A percentile compares a stretch with the other conserved stretches of the same genome.
Evolutionary conservation across 2,329 filamentous ascomycete genomes (phyloP).

Genomic region (Ophiostoma novo-ulmi): DNA sequence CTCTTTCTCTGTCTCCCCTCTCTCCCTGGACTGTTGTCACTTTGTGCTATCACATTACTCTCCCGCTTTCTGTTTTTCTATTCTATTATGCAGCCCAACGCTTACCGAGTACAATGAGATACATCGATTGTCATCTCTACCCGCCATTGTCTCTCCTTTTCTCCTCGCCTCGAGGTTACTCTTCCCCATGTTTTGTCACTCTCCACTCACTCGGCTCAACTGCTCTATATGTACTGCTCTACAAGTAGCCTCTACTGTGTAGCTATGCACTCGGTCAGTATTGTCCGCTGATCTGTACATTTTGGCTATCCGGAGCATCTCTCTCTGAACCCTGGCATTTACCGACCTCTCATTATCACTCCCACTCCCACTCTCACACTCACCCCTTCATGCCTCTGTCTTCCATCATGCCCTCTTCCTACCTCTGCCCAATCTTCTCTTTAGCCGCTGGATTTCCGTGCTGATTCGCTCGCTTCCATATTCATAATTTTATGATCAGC

Average conservation of each 20-base stretch:
- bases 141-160: neutral
- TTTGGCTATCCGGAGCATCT: neutral
- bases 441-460: neutral
- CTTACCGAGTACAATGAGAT: neutral
- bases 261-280: neutral
- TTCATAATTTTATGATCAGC: conserved; percentile 1
- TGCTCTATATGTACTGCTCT: neutral
- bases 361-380: neutral
- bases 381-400: too few species aligned
- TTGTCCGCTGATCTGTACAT: conserved; percentile 1
- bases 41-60: neutral
- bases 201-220: neutral
- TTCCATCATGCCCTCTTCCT: neutral
- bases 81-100: neutral
- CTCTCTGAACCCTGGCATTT: neutral
- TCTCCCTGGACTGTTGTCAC: neutral
- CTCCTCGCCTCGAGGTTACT: neutral
- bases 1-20: neutral
- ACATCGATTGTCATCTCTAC: neutral
- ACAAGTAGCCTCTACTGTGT: neutral
- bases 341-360: neutral
- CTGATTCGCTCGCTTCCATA: neutral
- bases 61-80: neutral
- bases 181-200: conserved; percentile 3
- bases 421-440: neutral